Evolutionary conservation across 108 stramenopile species (phyloP).

Genomic region (Nitzschia palea): DNA sequence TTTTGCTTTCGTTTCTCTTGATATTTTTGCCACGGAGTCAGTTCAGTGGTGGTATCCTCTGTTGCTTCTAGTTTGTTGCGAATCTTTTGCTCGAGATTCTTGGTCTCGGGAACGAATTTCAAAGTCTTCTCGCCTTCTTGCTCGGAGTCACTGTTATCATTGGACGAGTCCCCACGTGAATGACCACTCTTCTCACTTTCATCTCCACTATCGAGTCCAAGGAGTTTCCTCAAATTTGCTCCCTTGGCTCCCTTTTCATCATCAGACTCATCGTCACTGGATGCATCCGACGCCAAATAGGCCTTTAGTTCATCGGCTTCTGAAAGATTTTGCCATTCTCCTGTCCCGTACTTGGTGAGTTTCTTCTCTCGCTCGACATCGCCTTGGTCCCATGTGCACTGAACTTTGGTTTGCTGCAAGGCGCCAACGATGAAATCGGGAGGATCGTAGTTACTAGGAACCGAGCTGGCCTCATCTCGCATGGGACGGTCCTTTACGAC

Average conservation of each 20-base stretch:
- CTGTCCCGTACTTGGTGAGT: constrained; percentile 73
- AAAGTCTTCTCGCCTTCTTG: constrained; percentile 59
- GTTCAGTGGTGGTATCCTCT: constrained; percentile 37
- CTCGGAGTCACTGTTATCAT: constrained; percentile 26
- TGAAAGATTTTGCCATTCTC: constrained; percentile 74
- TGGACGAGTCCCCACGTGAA: constrained; percentile 32
- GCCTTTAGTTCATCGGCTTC: constrained; percentile 87
- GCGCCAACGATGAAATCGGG: constrained; percentile 88
- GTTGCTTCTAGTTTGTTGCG: constrained; percentile 55
- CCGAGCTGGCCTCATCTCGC: constrained; percentile 68
- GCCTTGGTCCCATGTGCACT: constrained; percentile 98
- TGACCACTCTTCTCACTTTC: constrained; percentile 26
- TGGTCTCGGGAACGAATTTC: constrained; percentile 66
- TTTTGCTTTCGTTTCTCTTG: constrained; percentile 87
- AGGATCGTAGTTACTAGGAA: constrained; percentile 90
- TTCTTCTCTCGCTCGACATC: constrained; percentile 82
- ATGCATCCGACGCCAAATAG: constrained; percentile 85
- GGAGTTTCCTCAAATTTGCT: constrained; percentile 43
- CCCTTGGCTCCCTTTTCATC: constrained; percentile 38
- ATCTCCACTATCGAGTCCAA: constrained; percentile 59
- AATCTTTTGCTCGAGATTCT: constrained; percentile 71
- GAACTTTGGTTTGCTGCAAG: constrained; percentile 89
- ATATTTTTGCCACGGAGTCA: constrained; percentile 88
- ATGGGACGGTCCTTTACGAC: constrained; percentile 62
- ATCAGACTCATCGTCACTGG: constrained; percentile 60